Evolutionary conservation across 352 stramenopile species (phyloP).

Genomic region (Phytophthora hybrid): DNA sequence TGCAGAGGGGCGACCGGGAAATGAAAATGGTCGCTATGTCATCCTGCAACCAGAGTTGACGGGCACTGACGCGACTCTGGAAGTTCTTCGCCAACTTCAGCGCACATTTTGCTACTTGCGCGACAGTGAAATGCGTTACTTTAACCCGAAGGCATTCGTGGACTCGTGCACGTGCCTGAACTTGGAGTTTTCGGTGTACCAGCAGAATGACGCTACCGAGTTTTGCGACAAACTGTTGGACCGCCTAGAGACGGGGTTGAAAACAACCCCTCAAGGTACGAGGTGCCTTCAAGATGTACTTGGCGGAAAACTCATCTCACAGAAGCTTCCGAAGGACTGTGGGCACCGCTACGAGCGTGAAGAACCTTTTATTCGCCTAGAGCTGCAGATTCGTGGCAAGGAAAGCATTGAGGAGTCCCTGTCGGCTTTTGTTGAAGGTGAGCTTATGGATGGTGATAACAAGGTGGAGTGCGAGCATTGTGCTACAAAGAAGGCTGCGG

Average conservation of each 20-base stretch:
- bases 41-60: conserved; percentile 84
- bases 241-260: conserved; percentile 96
- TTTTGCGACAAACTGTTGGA: conserved; percentile 99
- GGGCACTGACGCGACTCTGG: conserved; percentile 83
- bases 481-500: conserved; percentile 97
- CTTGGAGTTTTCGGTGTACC: conserved; percentile 96
- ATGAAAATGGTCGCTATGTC: conserved; percentile 96
- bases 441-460: conserved; percentile 99
- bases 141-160: conserved; percentile 90
- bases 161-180: conserved; percentile 91
- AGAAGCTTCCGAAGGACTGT: conserved; percentile 92
- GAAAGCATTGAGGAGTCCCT: conserved; percentile 98
- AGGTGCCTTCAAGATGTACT: conserved; percentile 81
- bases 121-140: conserved; percentile 89
- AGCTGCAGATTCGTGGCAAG: conserved; percentile 98
- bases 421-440: conserved; percentile 96
- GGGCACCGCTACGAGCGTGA: conserved; percentile 95
- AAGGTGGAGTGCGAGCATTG: conserved; percentile 98
- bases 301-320: conserved; percentile 86
- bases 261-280: conserved; percentile 86
- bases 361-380: conserved; percentile 97
- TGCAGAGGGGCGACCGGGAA: conserved; percentile 93
- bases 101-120: conserved; percentile 91
- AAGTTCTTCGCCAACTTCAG: conserved; percentile 90
- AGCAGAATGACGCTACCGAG: conserved; percentile 99